phyloP scores from a whole-genome alignment of 2,329 filamentous ascomycete species.

The Coleophoma crateriformis region DNA sequence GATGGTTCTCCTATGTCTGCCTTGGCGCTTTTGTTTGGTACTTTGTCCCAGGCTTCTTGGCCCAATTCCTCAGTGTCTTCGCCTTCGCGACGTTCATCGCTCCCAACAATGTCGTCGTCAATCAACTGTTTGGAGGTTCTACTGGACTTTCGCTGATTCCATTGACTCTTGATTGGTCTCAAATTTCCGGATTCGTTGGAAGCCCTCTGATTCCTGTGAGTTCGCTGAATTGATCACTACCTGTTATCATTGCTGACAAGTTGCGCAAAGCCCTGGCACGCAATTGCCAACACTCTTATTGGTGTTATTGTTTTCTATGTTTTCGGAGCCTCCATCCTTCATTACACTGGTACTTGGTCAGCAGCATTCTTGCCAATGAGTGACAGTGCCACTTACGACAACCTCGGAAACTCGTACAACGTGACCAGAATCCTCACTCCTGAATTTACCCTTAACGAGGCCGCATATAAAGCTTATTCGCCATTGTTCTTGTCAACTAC shows the following conservation, averaged over 20 bases:
- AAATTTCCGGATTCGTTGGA: conserved; percentile 37
- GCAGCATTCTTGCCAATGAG: conserved; percentile 62
- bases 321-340: conserved; percentile 50
- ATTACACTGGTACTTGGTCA: conserved; percentile 63
- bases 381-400: conserved; percentile 66
- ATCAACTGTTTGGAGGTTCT: conserved; percentile 64
- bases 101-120: conserved; percentile 62
- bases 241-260: neutral
- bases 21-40: conserved; percentile 42
- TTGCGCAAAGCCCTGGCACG: conserved; percentile 60
- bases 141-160: conserved; percentile 65
- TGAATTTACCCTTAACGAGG: conserved; percentile 56
- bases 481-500: conserved; percentile 67
- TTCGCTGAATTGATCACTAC: neutral
- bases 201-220: conserved; percentile 33
- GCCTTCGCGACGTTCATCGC: conserved; percentile 68
- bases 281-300: conserved; percentile 67
- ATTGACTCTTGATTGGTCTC: conserved; percentile 73
- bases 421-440: conserved; percentile 56
- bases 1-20: conserved; percentile 30
- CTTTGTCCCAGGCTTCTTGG: conserved; percentile 55
- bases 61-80: conserved; percentile 64
- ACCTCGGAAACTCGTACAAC: conserved; percentile 59
- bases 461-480: conserved; percentile 61
- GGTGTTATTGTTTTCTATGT: conserved; percentile 63